Evolutionary conservation across 2,329 filamentous ascomycete species (phyloP).

Genomic region (Apiospora kogelbergensis): DNA sequence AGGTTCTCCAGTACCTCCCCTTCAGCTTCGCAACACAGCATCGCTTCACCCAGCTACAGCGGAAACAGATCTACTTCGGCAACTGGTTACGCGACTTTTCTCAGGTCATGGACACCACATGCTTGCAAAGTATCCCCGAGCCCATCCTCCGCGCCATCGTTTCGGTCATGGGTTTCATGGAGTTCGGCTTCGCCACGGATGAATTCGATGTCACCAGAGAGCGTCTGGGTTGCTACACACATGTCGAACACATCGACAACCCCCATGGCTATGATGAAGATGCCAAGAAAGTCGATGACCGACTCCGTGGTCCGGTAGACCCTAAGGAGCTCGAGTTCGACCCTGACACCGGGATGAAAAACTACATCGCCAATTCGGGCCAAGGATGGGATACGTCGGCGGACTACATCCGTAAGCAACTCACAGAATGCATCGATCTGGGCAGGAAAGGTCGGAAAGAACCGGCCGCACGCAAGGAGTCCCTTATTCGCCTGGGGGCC

Average conservation of each 20-base stretch:
- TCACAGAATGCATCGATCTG: conserved; percentile 24
- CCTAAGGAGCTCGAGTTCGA: conserved; percentile 31
- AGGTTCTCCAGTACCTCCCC: conserved; percentile 37
- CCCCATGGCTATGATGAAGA: conserved; percentile 35
- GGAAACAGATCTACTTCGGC: conserved; percentile 42
- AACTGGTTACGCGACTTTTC: conserved; percentile 50
- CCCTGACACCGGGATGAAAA: conserved; percentile 32
- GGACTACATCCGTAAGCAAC: conserved; percentile 28
- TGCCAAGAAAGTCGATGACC: conserved; percentile 28
- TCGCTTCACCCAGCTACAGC: conserved; percentile 38
- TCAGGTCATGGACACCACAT: conserved; percentile 55
- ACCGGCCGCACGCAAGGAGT: conserved; percentile 21
- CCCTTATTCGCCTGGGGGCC: conserved; percentile 41
- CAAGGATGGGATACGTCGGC: conserved; percentile 29
- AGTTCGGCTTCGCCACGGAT: conserved; percentile 54
- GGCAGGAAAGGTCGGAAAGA: conserved; percentile 23
- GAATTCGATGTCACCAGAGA: conserved; percentile 57
- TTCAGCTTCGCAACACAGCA: conserved; percentile 37
- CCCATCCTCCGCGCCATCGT: conserved; percentile 54
- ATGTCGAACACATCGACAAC: conserved; percentile 55
- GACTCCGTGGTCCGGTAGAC: conserved; percentile 28
- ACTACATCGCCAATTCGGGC: conserved; percentile 30
- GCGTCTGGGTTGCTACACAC: conserved; percentile 47
- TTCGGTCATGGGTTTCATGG: conserved; percentile 55
- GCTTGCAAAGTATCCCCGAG: conserved; percentile 50